Evolutionary conservation across 139 green algal species (phyloP), one percentile per base, ranked within the genome.

Genomic region (Zygnema circumcarinatum): DNA sequence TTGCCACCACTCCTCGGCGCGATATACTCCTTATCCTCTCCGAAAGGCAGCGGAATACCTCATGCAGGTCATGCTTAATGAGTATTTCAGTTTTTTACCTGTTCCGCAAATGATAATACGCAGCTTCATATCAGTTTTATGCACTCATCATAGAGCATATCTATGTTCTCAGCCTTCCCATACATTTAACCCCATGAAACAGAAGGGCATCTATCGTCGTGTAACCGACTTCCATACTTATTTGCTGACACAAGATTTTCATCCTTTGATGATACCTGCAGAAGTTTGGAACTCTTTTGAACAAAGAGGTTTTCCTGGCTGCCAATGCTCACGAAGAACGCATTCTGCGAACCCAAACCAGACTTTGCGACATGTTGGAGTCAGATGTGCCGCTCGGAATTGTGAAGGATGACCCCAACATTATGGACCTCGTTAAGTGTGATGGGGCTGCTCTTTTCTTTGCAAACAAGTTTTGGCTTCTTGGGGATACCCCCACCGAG

Each of bases 341-440:
- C 2, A 79, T 89, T 2, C 41, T 89, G 2, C 75, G 79, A 29
- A 85, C 52, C 25, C 81, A 87, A 40, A 80, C 85, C 1, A 29
- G 84, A 1, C 75, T 89, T 35, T 89, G 85, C 38, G 76, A 89
- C 33, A 89, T 86, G 75, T 41, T 89, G 0, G 67, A 76, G 0
- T 38, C 32, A 3, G 85, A 89, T 68, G 52, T 40, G n/a, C 85
- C 85, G 7, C 32, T 79, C 22, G 85, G 75, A 56, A 86, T 89
- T 47, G 85, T 89, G 2, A 67, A 73, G 11, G 38, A 86, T 56
- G 31, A 32, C 16, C 85, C 85, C 74, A 86, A 85, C 76, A 86
- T 89, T 67, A 89, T 79, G 75, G 85, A 89, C 67, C 81, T 87
- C 31, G 32, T 89, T 32, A 79, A 79, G n/a, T 89, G 85, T 79